Conservation (phyloP, 106 monocot species). For the Amphibolis antarctica region DNA sequence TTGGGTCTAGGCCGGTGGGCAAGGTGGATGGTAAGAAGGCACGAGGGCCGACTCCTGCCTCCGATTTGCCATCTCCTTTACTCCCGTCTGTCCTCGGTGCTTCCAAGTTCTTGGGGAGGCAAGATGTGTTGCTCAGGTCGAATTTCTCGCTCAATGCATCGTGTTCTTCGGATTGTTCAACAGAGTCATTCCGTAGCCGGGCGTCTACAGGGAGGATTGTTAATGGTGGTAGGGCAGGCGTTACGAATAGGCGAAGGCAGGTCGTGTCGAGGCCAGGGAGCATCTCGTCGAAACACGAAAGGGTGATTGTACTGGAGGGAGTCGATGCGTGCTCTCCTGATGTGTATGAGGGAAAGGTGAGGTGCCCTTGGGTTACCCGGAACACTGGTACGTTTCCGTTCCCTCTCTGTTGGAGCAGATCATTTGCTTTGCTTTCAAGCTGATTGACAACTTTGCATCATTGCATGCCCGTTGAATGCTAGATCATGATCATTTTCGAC, state of each 20-base stretch:
- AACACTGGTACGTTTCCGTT: conserved; percentile 48
- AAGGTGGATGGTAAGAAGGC: not conserved
- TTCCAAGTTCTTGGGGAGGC: conserved; percentile 32
- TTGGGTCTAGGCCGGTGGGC: too few species aligned
- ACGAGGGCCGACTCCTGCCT: not conserved
- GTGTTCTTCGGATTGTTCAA: conserved; percentile 84
- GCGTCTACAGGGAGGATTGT: conserved; percentile 71
- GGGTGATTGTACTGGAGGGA: conserved; percentile 19
- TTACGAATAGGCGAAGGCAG: conserved; percentile 24
- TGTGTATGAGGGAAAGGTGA: conserved; percentile 35
- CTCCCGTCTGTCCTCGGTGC: conserved; percentile 18
- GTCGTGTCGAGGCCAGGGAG: conserved; percentile 24
- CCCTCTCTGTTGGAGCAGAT: not conserved
- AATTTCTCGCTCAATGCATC: conserved; percentile 82
- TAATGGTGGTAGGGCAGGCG: conserved; percentile 11
- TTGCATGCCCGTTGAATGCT: too few species aligned
- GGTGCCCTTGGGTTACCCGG: conserved; percentile 77
- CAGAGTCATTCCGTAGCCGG: conserved; percentile 62
- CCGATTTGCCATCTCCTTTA: conserved; percentile 4
- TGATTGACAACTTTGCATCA: not conserved
- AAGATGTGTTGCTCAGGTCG: conserved; percentile 48
- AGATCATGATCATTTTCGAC: too few species aligned
- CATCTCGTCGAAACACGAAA: conserved; percentile 25
- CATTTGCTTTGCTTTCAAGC: not conserved
- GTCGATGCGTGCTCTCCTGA: conserved; percentile 17